Evolutionary conservation across 176 grass and related monocot species (phyloP).

Genomic region (Hordeum marinum): DNA sequence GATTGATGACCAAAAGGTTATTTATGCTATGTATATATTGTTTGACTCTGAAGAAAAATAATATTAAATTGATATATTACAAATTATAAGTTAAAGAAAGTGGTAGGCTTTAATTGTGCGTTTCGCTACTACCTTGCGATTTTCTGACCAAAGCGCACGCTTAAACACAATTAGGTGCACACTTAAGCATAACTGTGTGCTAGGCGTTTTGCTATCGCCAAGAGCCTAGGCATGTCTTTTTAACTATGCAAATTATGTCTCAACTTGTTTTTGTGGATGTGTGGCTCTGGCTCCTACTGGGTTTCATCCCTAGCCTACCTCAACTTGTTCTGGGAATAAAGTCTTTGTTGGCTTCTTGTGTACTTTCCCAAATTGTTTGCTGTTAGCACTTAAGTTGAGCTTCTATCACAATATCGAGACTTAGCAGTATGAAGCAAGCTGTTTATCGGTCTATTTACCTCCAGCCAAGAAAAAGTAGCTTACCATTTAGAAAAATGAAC

Average conservation of each 20-base stretch:
- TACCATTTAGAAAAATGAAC: neutral
- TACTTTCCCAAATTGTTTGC: neutral
- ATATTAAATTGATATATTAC: neutral
- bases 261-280: neutral
- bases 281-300: neutral
- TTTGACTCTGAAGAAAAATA: neutral
- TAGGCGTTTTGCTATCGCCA: no score
- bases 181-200: no score
- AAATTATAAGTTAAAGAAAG: no score
- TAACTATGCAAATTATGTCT: neutral
- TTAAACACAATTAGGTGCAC: no score
- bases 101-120: no score
- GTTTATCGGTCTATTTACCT: neutral
- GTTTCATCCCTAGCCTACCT: neutral
- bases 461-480: neutral
- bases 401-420: neutral
- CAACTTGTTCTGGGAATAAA: neutral
- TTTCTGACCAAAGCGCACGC: no score
- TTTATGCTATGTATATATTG: neutral
- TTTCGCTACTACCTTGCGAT: no score
- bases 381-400: slow-evolving; percentile 3
- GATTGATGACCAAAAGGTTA: neutral
- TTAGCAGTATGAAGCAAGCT: neutral
- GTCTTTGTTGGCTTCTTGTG: neutral
- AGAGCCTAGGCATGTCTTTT: no score